Percentiles rank a stretch among this genome's conserved stretches.
Evolutionary conservation across 192 early-diverging fungal genomes (phyloP).

Genomic region (Coemansia javaensis): DNA sequence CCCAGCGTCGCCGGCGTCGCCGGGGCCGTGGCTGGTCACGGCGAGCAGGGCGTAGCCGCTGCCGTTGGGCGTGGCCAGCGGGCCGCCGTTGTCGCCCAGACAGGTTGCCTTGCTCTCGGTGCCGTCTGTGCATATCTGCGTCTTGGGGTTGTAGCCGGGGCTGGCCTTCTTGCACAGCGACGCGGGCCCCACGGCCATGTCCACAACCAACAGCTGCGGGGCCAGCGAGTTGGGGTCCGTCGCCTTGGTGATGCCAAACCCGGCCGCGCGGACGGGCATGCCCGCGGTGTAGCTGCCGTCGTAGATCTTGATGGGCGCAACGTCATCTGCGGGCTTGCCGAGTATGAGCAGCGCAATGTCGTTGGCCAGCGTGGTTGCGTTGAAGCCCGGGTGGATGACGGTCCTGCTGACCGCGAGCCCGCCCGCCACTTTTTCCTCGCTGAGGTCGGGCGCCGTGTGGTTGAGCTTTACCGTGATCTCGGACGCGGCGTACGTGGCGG

Average conservation of each 20-base stretch:
- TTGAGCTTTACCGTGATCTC: constrained; percentile 24
- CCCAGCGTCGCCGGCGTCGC: too few species aligned
- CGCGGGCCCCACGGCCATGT: constrained; percentile 10
- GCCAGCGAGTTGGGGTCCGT: constrained; percentile 3
- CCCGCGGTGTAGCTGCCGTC: constrained; percentile 4
- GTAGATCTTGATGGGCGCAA: constrained; percentile 24
- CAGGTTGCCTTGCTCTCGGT: constrained; percentile 39
- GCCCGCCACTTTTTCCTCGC: too few species aligned
- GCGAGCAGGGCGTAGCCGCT: constrained; percentile 15
- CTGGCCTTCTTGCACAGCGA: constrained; percentile 13
- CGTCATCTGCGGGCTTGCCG: constrained; percentile 2
- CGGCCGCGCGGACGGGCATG: constrained; percentile 25
- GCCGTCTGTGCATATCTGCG: constrained; percentile 42
- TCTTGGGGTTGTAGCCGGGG: constrained; percentile 2
- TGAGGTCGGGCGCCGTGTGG: too few species aligned
- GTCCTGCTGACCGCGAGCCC: constrained; percentile 15
- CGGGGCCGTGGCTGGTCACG: constrained; percentile 35
- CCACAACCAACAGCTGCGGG: constrained; percentile 29
- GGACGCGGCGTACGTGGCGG: constrained; percentile 2
- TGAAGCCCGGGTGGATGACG: constrained; percentile 24
- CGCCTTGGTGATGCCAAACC: constrained; percentile 36
- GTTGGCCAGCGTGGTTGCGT: constrained; percentile 9
- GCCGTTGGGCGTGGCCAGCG: constrained; percentile 26
- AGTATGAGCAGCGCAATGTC: constrained; percentile 44
- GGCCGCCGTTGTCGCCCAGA: constrained; percentile 44